Evolutionary conservation across 2,329 filamentous ascomycete species (phyloP).

Genomic region (Juglanconis juglandina): DNA sequence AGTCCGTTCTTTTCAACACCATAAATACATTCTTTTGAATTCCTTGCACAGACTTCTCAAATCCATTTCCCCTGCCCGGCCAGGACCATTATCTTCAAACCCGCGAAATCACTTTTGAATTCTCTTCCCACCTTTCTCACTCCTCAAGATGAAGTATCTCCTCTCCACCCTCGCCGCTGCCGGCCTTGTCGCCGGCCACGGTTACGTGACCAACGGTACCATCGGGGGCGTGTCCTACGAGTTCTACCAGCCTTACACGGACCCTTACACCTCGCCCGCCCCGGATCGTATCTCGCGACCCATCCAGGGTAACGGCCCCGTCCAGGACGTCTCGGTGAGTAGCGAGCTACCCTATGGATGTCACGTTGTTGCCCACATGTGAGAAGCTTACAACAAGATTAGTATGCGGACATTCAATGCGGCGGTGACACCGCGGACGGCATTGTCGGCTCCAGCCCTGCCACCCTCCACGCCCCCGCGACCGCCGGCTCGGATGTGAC

Average conservation of each 20-base stretch:
- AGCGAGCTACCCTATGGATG: not conserved
- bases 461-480: conserved; percentile 50
- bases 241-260: conserved; percentile 22
- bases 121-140: not conserved
- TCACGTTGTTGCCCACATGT: no score
- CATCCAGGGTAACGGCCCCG: not conserved
- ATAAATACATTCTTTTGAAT: not conserved
- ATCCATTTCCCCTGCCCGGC: not conserved
- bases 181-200: not conserved
- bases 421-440: conserved; percentile 49
- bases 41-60: not conserved
- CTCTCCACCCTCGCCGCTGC: not conserved
- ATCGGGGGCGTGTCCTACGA: not conserved
- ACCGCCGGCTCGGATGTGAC: conserved; percentile 51
- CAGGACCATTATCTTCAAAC: not conserved
- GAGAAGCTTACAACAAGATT: no score
- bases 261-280: conserved; percentile 12
- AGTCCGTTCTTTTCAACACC: not conserved
- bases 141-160: not conserved
- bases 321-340: not conserved
- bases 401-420: conserved; percentile 50
- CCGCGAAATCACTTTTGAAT: not conserved
- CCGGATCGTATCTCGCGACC: conserved; percentile 1
- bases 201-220: conserved; percentile 2
- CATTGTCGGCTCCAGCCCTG: conserved; percentile 45